phyloP scores from a whole-genome alignment of 495 filamentous ascomycete genomes.

The Daldinia concentrica region DNA sequence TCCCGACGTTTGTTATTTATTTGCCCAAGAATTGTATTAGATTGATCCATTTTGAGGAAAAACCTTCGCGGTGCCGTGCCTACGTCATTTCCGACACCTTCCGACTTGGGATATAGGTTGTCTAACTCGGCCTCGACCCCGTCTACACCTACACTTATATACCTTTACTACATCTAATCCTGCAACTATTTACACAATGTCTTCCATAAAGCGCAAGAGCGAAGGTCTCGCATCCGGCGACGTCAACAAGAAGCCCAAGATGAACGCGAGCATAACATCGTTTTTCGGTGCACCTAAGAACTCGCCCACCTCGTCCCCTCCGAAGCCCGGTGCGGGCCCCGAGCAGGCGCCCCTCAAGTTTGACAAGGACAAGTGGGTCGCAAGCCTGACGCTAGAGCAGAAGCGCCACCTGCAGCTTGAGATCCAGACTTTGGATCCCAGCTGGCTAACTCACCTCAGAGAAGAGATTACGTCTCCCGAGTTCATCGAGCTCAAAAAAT shows the following conservation, averaged over 20 bases:
- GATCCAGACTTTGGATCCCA: slow-evolving; percentile 89
- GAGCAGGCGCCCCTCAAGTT: slow-evolving; percentile 63
- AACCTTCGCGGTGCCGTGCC: slow-evolving; percentile 11
- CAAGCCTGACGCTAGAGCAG: slow-evolving; percentile 80
- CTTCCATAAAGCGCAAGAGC: slow-evolving; percentile 75
- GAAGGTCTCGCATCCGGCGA: slow-evolving; percentile 52
- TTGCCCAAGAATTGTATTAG: not conserved
- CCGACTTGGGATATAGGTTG: slow-evolving; percentile 14
- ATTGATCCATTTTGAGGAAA: not conserved
- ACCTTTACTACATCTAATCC: not conserved
- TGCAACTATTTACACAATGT: slow-evolving; percentile 46
- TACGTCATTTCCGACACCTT: slow-evolving; percentile 32
- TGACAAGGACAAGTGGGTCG: slow-evolving; percentile 88
- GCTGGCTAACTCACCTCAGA: slow-evolving; percentile 87
- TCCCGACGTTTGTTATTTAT: not conserved
- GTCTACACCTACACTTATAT: not conserved
- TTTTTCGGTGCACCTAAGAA: slow-evolving; percentile 61
- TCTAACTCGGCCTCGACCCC: slow-evolving; percentile 18
- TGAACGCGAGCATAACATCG: slow-evolving; percentile 61
- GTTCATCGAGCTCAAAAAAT: slow-evolving; percentile 88
- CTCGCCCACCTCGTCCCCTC: slow-evolving; percentile 41
- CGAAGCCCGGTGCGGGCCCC: slow-evolving; percentile 39
- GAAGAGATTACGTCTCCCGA: slow-evolving; percentile 79
- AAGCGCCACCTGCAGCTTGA: slow-evolving; percentile 83
- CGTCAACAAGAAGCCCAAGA: slow-evolving; percentile 77